phyloP scores from a whole-genome alignment of 1,284 basidiomycete species.

The Rhizopogon parksii region DNA sequence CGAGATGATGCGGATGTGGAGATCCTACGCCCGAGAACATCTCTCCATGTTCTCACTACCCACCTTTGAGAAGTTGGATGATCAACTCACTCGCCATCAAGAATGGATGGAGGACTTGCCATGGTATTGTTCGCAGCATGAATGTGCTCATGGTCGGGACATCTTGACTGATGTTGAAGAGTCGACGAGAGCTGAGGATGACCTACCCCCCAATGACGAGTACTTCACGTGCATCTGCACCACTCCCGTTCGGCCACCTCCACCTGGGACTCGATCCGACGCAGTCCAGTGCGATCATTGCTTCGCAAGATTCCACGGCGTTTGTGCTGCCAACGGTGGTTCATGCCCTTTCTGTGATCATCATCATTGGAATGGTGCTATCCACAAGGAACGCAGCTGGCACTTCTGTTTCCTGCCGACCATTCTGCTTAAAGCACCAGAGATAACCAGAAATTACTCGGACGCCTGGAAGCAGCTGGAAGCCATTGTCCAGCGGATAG shows the following conservation, averaged over 20 bases:
- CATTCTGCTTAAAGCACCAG: constrained; percentile 61
- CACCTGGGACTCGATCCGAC: constrained; percentile 63
- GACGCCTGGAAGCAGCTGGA: constrained; percentile 71
- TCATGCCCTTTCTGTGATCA: constrained; percentile 85
- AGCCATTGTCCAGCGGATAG: constrained; percentile 67
- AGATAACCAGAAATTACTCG: constrained; percentile 68
- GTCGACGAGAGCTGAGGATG: constrained; percentile 66
- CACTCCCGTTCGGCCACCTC: constrained; percentile 65
- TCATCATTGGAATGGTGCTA: constrained; percentile 79
- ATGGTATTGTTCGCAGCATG: constrained; percentile 66
- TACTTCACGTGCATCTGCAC: constrained; percentile 79
- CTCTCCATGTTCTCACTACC: constrained; percentile 66
- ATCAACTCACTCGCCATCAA: constrained; percentile 57
- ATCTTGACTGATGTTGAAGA: constrained; percentile 68
- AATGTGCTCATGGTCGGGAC: constrained; percentile 49
- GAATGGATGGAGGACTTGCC: constrained; percentile 68
- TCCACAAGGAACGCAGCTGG: constrained; percentile 72
- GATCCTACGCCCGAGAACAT: constrained; percentile 60
- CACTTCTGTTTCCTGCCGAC: constrained; percentile 72
- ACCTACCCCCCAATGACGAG: constrained; percentile 67
- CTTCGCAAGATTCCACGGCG: constrained; percentile 74
- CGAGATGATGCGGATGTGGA: constrained; percentile 64
- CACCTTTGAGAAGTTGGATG: constrained; percentile 62
- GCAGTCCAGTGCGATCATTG: constrained; percentile 85
- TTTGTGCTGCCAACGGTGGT: constrained; percentile 76